phyloP scores from a whole-genome alignment of 2,329 filamentous ascomycete genomes.

The Colletotrichum brevisporum region DNA sequence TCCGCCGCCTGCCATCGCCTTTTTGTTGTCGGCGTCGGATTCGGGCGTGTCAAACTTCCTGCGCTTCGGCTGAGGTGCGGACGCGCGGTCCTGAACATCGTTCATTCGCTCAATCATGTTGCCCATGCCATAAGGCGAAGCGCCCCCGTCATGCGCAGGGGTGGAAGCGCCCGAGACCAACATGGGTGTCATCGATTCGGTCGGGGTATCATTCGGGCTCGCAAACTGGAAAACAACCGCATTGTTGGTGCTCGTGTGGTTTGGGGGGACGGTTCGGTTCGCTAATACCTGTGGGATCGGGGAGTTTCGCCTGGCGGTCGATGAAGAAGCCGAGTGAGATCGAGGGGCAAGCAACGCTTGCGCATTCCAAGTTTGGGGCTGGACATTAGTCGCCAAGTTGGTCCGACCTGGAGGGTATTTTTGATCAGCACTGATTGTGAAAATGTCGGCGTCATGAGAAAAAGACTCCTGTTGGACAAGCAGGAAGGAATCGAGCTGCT shows the following conservation, averaged over 20 bases:
- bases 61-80: conserved; percentile 74
- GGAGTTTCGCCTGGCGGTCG: conserved; percentile 29
- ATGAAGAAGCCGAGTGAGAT: conserved; percentile 19
- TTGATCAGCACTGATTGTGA: conserved; percentile 22
- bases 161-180: conserved; percentile 52
- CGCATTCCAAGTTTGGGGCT: conserved; percentile 39
- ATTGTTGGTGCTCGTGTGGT: conserved; percentile 44
- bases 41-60: conserved; percentile 67
- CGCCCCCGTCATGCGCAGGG: conserved; percentile 42
- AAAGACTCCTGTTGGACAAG: not conserved
- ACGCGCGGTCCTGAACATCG: conserved; percentile 76
- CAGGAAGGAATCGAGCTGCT: not conserved
- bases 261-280: conserved; percentile 25
- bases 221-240: conserved; percentile 60
- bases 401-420: conserved; percentile 31
- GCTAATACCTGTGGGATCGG: conserved; percentile 34
- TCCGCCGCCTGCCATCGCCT: conserved; percentile 54
- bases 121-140: conserved; percentile 60
- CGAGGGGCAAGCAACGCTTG: conserved; percentile 40
- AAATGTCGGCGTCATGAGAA: no score
- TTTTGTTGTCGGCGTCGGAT: conserved; percentile 58
- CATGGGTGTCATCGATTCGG: conserved; percentile 48
- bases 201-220: conserved; percentile 50
- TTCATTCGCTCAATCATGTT: conserved; percentile 82
- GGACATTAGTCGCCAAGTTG: conserved; percentile 28